These are phyloP conservation scores for Aspergillus piperis DNA, from an alignment of 2,329 filamentous ascomycete species.

Conservation along the genomic window DNA sequence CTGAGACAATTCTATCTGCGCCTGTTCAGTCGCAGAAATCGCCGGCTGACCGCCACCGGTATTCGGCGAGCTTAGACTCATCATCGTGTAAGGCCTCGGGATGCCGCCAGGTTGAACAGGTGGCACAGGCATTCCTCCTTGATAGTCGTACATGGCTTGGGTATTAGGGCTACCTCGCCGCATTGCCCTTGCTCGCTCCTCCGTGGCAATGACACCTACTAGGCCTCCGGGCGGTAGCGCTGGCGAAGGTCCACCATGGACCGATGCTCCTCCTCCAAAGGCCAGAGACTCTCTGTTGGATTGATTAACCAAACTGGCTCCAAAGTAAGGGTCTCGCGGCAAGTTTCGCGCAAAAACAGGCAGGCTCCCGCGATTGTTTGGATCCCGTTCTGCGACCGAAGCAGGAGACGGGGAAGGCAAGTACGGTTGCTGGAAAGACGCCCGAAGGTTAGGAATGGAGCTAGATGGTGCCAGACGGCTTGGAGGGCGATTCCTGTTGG, in stretches of 20 bases:
- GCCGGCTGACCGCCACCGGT: constrained; percentile 27
- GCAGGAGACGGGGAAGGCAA: constrained; percentile 57
- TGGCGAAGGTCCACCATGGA: constrained; percentile 40
- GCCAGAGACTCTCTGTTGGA: constrained; percentile 73
- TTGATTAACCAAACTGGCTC: constrained; percentile 72
- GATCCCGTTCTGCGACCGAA: constrained; percentile 53
- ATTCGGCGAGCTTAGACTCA: constrained; percentile 29
- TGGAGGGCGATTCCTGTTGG: constrained; percentile 73
- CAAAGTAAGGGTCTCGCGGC: constrained; percentile 82
- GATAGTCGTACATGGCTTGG: constrained; percentile 50
- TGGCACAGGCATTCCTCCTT: constrained; percentile 34
- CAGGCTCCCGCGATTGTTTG: constrained; percentile 55
- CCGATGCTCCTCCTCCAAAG: constrained; percentile 61
- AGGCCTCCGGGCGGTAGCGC: constrained; percentile 70
- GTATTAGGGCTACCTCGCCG: constrained; percentile 75
- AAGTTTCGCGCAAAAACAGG: constrained; percentile 82
- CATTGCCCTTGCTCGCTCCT: constrained; percentile 77
- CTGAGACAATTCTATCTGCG: constrained; percentile 76
- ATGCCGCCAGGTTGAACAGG: constrained; percentile 31
- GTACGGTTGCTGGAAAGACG: constrained; percentile 51
- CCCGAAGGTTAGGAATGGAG: constrained; percentile 72
- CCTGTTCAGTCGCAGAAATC: constrained; percentile 66
- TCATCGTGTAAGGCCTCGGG: constrained; percentile 42
- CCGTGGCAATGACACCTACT: constrained; percentile 82
- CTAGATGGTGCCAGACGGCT: constrained; percentile 64